Base-by-base conservation (phyloP, 1,284 basidiomycete species). In the Moesziomyces antarcticus region DNA sequence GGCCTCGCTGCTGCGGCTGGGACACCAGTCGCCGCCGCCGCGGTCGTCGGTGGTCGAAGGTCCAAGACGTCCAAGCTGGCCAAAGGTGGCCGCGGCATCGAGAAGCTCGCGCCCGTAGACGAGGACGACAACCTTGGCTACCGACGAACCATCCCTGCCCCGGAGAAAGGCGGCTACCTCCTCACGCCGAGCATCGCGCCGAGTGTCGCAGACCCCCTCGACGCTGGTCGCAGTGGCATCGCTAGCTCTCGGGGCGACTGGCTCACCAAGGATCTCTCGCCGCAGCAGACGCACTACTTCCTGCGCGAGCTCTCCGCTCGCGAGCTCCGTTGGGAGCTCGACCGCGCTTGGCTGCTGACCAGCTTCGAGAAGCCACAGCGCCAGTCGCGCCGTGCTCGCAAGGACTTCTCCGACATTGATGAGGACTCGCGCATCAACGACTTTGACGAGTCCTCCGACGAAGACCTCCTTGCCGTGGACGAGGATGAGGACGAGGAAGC, bases 261-360 rank as follows among this genome's bases (percentile, higher is more conserved):
- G 80, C 75, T 80, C 21, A 44, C 74, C 33, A 64, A 73, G 37
- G 69, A 73, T 37, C 53, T 81, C 16, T 52, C 71, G 22, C 66
- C 77, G 2, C 72, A 81, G 64, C 72, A 80, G 57, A 69, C 65
- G 8, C 75, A 81, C 67, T 82, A 79, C 65, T 74, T 82, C 53
- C 44, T 82, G 47, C 76, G 78, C 27, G 74, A 77, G 33, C 57
- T 82, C 11, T 67, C 80, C 0, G 22, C 46, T 45, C 65, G 75
- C 41, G 77, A 82, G 50, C 72, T 82, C 22, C 47, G 53, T 7
- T 81, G 78, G 78, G 81, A 82, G 63, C 59, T 80, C 22, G 81
- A 81, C 50, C 74, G 79, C 8, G 62, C 77, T 11, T 82, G 73
- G 63, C 48, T 80, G 24, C 56, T 82, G 14, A 71, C 63, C 20